These are phyloP conservation scores for Barnettozyma populi DNA, from an alignment of 805 yeast species.

Conservation along the genomic window DNA sequence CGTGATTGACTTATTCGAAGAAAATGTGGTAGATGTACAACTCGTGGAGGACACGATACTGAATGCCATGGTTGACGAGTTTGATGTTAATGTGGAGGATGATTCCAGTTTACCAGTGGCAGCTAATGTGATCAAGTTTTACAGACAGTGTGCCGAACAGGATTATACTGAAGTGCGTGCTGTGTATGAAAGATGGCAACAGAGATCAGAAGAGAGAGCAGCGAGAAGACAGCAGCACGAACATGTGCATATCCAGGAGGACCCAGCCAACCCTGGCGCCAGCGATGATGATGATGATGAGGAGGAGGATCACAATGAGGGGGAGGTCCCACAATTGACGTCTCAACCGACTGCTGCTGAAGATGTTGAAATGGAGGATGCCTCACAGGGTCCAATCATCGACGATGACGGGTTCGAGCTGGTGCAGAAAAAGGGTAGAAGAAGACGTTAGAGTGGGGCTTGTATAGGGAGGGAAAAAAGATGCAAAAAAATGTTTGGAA, in stretches of 20 bases:
- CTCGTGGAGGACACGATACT: conserved; percentile 79
- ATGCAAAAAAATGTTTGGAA: background rate
- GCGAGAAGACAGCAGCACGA: conserved; percentile 26
- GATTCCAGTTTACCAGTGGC: conserved; percentile 80
- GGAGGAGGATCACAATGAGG: conserved; percentile 25
- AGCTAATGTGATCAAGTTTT: conserved; percentile 55
- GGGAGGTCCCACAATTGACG: conserved; percentile 23
- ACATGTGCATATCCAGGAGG: conserved; percentile 46
- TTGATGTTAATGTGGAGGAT: conserved; percentile 83
- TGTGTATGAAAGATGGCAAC: conserved; percentile 54
- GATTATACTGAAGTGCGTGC: conserved; percentile 53
- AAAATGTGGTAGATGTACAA: conserved; percentile 63
- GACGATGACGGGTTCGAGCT: conserved; percentile 95
- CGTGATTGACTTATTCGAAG: conserved; percentile 70
- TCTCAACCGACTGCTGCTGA: conserved; percentile 24
- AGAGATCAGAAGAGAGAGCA: conserved; percentile 39
- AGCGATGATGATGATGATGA: conserved; percentile 44
- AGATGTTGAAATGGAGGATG: conserved; percentile 36
- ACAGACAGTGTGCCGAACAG: conserved; percentile 53
- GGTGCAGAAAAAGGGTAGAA: conserved; percentile 70
- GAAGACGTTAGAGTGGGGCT: conserved; percentile 26
- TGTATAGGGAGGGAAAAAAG: background rate
- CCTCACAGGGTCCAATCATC: conserved; percentile 52
- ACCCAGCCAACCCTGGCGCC: conserved; percentile 58
- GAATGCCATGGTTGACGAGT: conserved; percentile 93